phyloP scores from a whole-genome alignment of 2,329 filamentous ascomycete genomes.

The Aspergillus neotritici region DNA sequence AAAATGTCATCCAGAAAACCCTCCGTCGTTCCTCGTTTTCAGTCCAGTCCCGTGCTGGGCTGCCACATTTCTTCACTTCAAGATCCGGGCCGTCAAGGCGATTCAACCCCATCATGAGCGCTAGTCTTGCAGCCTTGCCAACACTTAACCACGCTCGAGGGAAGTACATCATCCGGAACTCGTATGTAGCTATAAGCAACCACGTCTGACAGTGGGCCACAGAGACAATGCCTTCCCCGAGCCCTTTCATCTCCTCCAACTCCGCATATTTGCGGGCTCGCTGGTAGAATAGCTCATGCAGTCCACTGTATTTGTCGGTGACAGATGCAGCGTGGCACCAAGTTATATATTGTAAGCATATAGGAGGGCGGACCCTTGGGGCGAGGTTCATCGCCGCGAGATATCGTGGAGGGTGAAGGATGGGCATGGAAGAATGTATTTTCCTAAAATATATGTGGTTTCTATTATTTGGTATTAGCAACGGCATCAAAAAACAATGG shows the following conservation, averaged over 20 bases:
- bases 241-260: constrained; percentile 82
- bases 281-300: constrained; percentile 86
- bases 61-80: constrained; percentile 82
- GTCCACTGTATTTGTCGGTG: constrained; percentile 69
- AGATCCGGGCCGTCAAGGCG: constrained; percentile 74
- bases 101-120: constrained; percentile 90
- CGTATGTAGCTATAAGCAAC: constrained; percentile 71
- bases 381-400: constrained; percentile 82
- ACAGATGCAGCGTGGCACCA: constrained; percentile 90
- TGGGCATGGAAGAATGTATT: constrained; percentile 74
- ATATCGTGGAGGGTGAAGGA: constrained; percentile 86
- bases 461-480: constrained; percentile 39
- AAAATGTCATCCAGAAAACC: constrained; percentile 94
- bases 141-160: constrained; percentile 92
- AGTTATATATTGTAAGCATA: constrained; percentile 87
- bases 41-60: constrained; percentile 87
- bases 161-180: constrained; percentile 98
- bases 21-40: constrained; percentile 85
- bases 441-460: constrained; percentile 88
- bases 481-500: neutral
- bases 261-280: constrained; percentile 86
- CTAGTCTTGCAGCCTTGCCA: constrained; percentile 71
- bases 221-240: constrained; percentile 82
- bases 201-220: constrained; percentile 83
- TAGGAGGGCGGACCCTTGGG: constrained; percentile 77